These are phyloP conservation scores for Fusarium sp. DNA, from an alignment of 2,329 filamentous ascomycete genomes.

Conservation along the genomic window DNA sequence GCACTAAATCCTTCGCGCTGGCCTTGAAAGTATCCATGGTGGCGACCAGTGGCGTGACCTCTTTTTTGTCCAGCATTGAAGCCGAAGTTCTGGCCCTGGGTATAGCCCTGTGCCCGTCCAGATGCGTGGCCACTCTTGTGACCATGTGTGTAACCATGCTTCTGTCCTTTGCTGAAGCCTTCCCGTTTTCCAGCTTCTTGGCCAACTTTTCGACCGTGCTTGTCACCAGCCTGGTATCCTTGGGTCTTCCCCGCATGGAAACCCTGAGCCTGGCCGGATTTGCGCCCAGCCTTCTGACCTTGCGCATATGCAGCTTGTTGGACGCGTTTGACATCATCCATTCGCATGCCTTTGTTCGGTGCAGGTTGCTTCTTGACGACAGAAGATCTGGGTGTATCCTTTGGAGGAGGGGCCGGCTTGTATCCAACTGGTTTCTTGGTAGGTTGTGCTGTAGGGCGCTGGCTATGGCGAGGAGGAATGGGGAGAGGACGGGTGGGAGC, in stretches of 20 bases:
- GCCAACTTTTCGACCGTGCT: neutral
- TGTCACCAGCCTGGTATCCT: neutral
- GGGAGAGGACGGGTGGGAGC: neutral
- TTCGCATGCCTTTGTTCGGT: slow-evolving; percentile 19
- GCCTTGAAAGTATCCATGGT: neutral
- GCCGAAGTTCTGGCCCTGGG: neutral
- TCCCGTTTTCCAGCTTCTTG: neutral
- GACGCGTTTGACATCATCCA: slow-evolving; percentile 7
- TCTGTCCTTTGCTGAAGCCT: neutral
- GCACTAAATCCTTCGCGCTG: neutral
- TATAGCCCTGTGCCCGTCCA: neutral
- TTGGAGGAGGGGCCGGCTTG: slow-evolving; percentile 8
- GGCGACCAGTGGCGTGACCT: neutral
- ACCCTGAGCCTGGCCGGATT: neutral
- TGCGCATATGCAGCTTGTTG: slow-evolving; percentile 10
- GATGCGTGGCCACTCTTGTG: neutral
- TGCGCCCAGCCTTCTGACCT: neutral
- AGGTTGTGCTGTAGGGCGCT: neutral
- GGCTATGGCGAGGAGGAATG: neutral
- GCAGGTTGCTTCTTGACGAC: slow-evolving; percentile 14
- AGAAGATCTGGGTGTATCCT: neutral
- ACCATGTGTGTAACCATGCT: neutral
- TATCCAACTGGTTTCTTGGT: slow-evolving; percentile 3
- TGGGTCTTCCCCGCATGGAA: too few species aligned
- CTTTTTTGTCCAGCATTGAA: neutral